Evolutionary conservation across 176 grass and related monocot genomes (phyloP).

Genomic region (Musa schizocarpa): DNA sequence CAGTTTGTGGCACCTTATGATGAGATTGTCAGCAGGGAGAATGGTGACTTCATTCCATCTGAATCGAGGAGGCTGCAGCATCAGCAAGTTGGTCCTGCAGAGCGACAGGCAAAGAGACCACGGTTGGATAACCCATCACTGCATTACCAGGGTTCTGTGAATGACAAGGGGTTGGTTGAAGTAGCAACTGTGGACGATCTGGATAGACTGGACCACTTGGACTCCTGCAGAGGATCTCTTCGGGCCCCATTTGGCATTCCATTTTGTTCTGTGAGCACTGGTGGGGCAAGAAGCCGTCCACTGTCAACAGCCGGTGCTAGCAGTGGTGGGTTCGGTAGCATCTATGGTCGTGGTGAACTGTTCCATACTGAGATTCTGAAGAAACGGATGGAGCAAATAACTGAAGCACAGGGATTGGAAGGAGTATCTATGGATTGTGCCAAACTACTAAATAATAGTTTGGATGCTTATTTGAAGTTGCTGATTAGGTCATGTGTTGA

Average conservation of each 20-base stretch:
- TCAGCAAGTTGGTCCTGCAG: constrained; percentile 2
- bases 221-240: constrained; percentile 3
- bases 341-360: neutral
- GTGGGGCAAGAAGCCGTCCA: neutral
- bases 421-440: constrained; percentile 7
- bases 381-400: constrained; percentile 3
- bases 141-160: neutral
- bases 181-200: neutral
- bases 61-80: constrained; percentile 5
- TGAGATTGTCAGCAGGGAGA: constrained; percentile 26
- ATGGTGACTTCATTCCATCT: constrained; percentile 19
- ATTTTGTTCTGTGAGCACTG: constrained; percentile 14
- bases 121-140: neutral
- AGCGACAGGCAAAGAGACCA: constrained; percentile 5
- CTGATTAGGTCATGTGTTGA: constrained; percentile 10
- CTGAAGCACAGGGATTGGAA: constrained; percentile 1
- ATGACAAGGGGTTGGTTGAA: neutral
- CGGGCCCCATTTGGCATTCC: constrained; percentile 16
- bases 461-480: constrained; percentile 20
- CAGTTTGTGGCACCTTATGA: constrained; percentile 20
- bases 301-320: constrained; percentile 3
- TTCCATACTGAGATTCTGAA: constrained; percentile 7
- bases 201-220: neutral
- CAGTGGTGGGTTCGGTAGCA: constrained; percentile 23
- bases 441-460: constrained; percentile 12